A percentile compares a stretch with the other conserved stretches of the same genome.
Evolutionary conservation across 331 rosid genomes (phyloP).

Genomic region (Arachis monticola): DNA sequence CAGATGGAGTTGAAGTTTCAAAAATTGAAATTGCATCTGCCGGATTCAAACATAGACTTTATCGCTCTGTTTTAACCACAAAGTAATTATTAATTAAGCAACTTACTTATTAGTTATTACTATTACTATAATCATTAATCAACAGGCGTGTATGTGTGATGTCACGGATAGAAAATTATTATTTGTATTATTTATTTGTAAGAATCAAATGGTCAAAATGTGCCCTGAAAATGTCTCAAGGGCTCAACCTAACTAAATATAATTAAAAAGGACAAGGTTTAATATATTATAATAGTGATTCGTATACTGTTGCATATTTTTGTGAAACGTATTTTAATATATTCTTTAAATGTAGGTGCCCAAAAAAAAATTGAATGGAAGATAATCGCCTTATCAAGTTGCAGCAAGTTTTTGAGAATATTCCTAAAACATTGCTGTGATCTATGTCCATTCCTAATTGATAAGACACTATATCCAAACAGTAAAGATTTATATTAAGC

Average conservation of each 20-base stretch:
- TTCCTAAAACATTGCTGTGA: constrained; percentile 27
- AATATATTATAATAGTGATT: constrained; percentile 32
- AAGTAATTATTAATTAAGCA: no score
- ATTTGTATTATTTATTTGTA: constrained; percentile 25
- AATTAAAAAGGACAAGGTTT: constrained; percentile 22
- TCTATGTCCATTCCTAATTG: background rate
- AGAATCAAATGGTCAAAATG: constrained; percentile 41
- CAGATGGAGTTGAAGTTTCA: constrained; percentile 12
- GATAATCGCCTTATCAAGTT: constrained; percentile 14
- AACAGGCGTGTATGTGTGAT: background rate
- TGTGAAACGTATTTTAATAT: constrained; percentile 8
- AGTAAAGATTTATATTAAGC: background rate
- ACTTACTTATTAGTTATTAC: no score
- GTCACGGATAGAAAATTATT: constrained; percentile 28
- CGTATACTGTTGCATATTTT: constrained; percentile 23
- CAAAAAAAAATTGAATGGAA: background rate
- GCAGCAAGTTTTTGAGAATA: constrained; percentile 16
- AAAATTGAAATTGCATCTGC: constrained; percentile 37
- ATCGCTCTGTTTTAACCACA: background rate
- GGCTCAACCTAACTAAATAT: constrained; percentile 18
- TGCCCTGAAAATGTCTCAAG: constrained; percentile 40
- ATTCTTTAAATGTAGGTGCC: background rate
- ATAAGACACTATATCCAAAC: background rate
- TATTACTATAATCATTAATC: no score
- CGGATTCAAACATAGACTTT: constrained; percentile 15